Conservation (phyloP, 495 filamentous ascomycete genomes). For the Neurospora hispaniola region DNA sequence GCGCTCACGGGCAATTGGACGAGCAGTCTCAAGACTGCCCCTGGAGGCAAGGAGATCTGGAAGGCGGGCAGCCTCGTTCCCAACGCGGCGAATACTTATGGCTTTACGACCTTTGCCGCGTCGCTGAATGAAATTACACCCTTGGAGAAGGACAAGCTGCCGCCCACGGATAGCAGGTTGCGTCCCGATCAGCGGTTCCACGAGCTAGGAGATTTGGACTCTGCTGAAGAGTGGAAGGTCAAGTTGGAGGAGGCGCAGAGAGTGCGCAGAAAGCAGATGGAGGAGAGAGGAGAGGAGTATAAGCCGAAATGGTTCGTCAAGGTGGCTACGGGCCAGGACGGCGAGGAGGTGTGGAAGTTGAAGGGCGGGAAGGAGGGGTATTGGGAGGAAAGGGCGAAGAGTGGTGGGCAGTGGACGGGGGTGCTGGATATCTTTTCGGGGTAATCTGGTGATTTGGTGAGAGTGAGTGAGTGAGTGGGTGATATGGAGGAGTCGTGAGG, state of each 20-base stretch:
- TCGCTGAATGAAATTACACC: slow-evolving; percentile 77
- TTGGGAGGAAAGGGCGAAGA: slow-evolving; percentile 73
- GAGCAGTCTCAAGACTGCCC: slow-evolving; percentile 48
- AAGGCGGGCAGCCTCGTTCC: slow-evolving; percentile 61
- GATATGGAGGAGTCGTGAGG: background rate
- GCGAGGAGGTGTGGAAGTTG: slow-evolving; percentile 71
- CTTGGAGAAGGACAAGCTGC: slow-evolving; percentile 60
- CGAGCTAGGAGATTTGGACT: slow-evolving; percentile 73
- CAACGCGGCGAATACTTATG: slow-evolving; percentile 67
- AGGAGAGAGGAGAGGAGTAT: slow-evolving; percentile 59
- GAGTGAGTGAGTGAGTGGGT: too few species aligned
- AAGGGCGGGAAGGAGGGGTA: slow-evolving; percentile 76
- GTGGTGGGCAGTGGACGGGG: slow-evolving; percentile 49
- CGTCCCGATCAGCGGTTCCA: slow-evolving; percentile 87
- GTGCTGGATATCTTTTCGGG: slow-evolving; percentile 57
- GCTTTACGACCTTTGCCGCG: slow-evolving; percentile 78
- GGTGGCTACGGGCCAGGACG: slow-evolving; percentile 40
- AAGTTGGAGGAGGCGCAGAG: slow-evolving; percentile 80
- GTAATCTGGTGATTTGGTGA: background rate
- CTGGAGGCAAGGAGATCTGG: slow-evolving; percentile 65
- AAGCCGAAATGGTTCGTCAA: slow-evolving; percentile 73
- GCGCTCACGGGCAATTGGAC: slow-evolving; percentile 82
- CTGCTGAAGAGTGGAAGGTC: slow-evolving; percentile 74
- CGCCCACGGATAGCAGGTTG: slow-evolving; percentile 71
- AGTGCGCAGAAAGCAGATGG: slow-evolving; percentile 60